Evolutionary conservation across 768 basidiomycete genomes (phyloP).

Genomic region (Pholiota molesta): DNA sequence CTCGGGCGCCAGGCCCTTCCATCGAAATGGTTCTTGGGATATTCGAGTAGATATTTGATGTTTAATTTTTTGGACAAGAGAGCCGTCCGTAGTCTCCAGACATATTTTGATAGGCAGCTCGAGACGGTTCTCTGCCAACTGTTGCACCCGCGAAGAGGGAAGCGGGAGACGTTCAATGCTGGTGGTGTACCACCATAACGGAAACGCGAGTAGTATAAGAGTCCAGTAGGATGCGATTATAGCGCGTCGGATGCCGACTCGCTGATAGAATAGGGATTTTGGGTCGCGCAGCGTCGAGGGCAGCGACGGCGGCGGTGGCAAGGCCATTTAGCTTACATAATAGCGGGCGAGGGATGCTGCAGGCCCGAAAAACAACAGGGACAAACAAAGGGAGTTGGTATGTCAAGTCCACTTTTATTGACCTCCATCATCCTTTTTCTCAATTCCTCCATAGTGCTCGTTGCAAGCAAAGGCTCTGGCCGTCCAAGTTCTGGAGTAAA

Average conservation of each 20-base stretch:
- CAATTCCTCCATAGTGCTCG: background rate
- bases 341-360: slow-evolving; percentile 8
- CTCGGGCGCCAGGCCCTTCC: slow-evolving; percentile 47
- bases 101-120: slow-evolving; percentile 51
- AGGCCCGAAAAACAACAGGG: slow-evolving; percentile 28
- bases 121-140: slow-evolving; percentile 49
- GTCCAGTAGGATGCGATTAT: slow-evolving; percentile 81
- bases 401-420: slow-evolving; percentile 24
- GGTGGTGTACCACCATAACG: slow-evolving; percentile 94
- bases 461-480: slow-evolving; percentile 10
- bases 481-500: background rate
- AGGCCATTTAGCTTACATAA: slow-evolving; percentile 20
- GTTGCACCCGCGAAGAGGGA: slow-evolving; percentile 61
- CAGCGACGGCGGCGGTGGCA: slow-evolving; percentile 3
- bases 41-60: slow-evolving; percentile 6
- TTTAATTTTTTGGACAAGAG: slow-evolving; percentile 15
- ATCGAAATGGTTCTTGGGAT: slow-evolving; percentile 26
- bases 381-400: slow-evolving; percentile 23
- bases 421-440: slow-evolving; percentile 13
- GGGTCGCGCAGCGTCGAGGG: slow-evolving; percentile 46
- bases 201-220: slow-evolving; percentile 75
- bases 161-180: slow-evolving; percentile 83
- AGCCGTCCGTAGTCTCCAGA: slow-evolving; percentile 25
- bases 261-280: slow-evolving; percentile 55
- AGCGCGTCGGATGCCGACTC: slow-evolving; percentile 47